These are phyloP conservation scores for Aspergillus costaricaensis DNA, from an alignment of 2,329 filamentous ascomycete genomes.

Conservation along the genomic window DNA sequence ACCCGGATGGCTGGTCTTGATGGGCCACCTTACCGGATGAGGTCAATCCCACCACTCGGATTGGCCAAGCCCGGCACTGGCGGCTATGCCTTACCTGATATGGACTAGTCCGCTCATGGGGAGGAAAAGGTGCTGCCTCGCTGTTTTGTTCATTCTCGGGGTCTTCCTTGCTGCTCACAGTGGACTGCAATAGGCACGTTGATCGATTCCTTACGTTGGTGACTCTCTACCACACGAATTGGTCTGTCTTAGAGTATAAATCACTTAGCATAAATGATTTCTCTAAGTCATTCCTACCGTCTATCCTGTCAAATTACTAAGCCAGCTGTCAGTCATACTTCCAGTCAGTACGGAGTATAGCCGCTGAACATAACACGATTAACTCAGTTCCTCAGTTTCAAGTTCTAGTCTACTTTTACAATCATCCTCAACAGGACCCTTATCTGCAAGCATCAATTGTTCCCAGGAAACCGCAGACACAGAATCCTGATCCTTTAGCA, in stretches of 20 bases:
- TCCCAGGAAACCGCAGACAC: not conserved
- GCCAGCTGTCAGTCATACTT: too few species aligned
- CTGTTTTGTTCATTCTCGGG: not conserved
- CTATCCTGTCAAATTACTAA: too few species aligned
- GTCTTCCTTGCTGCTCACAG: not conserved
- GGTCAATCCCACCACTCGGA: conserved; percentile 6
- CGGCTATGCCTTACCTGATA: not conserved
- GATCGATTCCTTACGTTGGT: not conserved
- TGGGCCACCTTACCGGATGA: conserved; percentile 4
- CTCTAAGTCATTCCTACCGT: too few species aligned
- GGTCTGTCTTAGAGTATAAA: too few species aligned
- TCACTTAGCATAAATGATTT: too few species aligned
- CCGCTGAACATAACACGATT: too few species aligned
- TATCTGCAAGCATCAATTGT: not conserved
- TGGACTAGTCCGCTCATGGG: not conserved
- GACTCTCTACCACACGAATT: not conserved
- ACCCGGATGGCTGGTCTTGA: not conserved
- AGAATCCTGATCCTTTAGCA: not conserved
- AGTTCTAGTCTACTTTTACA: too few species aligned
- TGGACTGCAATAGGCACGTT: not conserved
- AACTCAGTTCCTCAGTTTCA: too few species aligned
- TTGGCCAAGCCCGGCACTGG: conserved; percentile 3
- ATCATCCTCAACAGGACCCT: not conserved
- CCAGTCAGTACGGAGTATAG: too few species aligned
- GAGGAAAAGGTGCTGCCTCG: conserved; percentile 3